These are phyloP conservation scores for Priceomyces castillae DNA, from an alignment of 805 yeast species.

Conservation along the genomic window DNA sequence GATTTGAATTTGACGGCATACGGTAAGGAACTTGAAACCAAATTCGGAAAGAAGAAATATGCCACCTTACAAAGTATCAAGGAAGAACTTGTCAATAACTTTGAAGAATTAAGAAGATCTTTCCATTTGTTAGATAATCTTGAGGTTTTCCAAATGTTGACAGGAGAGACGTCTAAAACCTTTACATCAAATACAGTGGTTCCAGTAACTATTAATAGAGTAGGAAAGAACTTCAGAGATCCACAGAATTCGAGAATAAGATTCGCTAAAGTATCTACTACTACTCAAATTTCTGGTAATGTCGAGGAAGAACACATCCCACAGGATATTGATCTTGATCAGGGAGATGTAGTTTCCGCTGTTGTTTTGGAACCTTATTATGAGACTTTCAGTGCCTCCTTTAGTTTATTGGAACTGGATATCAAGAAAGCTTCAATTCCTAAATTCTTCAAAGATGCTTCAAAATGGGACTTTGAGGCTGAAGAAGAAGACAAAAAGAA, in stretches of 20 bases:
- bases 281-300: constrained; percentile 42
- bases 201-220: constrained; percentile 70
- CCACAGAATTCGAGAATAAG: constrained; percentile 42
- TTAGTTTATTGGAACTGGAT: constrained; percentile 67
- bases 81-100: constrained; percentile 84
- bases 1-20: constrained; percentile 87
- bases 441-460: constrained; percentile 50
- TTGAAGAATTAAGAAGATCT: constrained; percentile 77
- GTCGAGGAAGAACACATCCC: constrained; percentile 46
- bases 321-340: constrained; percentile 41
- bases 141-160: constrained; percentile 83
- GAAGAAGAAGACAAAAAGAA: constrained; percentile 62
- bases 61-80: constrained; percentile 80
- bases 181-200: constrained; percentile 68
- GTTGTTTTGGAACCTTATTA: constrained; percentile 70
- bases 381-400: constrained; percentile 68
- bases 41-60: constrained; percentile 69
- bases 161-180: constrained; percentile 77
- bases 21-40: constrained; percentile 79
- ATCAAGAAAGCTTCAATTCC: constrained; percentile 53
- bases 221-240: constrained; percentile 60
- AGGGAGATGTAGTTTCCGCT: constrained; percentile 85
- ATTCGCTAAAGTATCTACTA: constrained; percentile 39
- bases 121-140: constrained; percentile 61
- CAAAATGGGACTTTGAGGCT: constrained; percentile 77